Percentiles rank a stretch among this genome's conserved stretches.
These are phyloP conservation scores for Calonectria leucothoes DNA, from an alignment of 2,329 filamentous ascomycete species.

Conservation along the genomic window DNA sequence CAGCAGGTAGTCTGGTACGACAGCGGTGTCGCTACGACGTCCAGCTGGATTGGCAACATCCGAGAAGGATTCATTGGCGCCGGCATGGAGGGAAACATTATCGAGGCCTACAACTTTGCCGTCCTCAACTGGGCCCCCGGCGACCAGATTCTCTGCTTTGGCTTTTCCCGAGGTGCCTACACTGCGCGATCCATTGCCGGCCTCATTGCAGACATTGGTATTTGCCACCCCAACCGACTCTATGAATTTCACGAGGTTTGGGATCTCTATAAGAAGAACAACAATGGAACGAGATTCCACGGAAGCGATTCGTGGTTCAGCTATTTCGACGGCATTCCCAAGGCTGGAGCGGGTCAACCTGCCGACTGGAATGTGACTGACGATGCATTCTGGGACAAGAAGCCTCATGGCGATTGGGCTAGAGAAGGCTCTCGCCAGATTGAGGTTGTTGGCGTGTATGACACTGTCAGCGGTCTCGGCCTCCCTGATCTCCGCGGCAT, in stretches of 20 bases:
- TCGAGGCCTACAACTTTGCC: conserved; percentile 51
- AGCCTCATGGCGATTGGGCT: conserved; percentile 33
- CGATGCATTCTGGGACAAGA: conserved; percentile 28
- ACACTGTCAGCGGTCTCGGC: conserved; percentile 40
- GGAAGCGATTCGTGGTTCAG: conserved; percentile 36
- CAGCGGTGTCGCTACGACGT: conserved; percentile 46
- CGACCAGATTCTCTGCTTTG: conserved; percentile 49
- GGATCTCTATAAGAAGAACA: conserved; percentile 38
- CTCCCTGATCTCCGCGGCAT: conserved; percentile 40
- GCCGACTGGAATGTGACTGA: neutral
- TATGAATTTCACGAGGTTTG: conserved; percentile 42
- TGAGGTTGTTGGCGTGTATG: conserved; percentile 40
- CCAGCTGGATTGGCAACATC: conserved; percentile 10
- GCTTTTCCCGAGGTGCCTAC: conserved; percentile 51
- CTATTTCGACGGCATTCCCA: conserved; percentile 37
- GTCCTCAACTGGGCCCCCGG: conserved; percentile 47
- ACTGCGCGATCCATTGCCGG: conserved; percentile 50
- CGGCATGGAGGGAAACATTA: conserved; percentile 46
- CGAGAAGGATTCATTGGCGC: conserved; percentile 37
- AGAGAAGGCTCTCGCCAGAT: conserved; percentile 36
- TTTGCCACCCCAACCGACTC: conserved; percentile 39
- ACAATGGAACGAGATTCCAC: conserved; percentile 24
- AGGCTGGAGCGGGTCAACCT: conserved; percentile 23
- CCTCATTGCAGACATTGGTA: conserved; percentile 42
- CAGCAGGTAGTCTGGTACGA: conserved; percentile 53